Conservation (phyloP, 2,329 filamentous ascomycete species). For the Xylariaceae sp. region DNA sequence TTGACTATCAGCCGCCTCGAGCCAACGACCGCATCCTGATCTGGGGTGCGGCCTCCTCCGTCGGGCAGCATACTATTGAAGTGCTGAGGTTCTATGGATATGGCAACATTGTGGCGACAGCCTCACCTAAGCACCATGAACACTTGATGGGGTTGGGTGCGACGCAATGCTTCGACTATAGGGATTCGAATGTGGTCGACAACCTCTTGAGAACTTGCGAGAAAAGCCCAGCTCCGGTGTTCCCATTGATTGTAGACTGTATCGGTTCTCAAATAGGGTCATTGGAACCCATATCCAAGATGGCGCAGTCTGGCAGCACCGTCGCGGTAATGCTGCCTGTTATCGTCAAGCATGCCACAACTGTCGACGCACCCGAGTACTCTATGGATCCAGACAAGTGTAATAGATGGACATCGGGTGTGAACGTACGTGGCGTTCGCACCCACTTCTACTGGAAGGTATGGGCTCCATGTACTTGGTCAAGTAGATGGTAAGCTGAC, state of each 20-base stretch:
- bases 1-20: constrained; percentile 31
- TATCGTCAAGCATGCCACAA: constrained; percentile 48
- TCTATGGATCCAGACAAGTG: constrained; percentile 45
- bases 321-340: constrained; percentile 59
- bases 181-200: constrained; percentile 30
- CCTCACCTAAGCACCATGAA: constrained; percentile 41
- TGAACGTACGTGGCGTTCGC: constrained; percentile 48
- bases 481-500: not conserved
- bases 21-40: constrained; percentile 39
- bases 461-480: constrained; percentile 17
- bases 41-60: constrained; percentile 50
- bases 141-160: constrained; percentile 41
- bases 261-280: constrained; percentile 47
- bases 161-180: constrained; percentile 43
- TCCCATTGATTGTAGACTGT: constrained; percentile 51
- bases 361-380: constrained; percentile 45
- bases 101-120: constrained; percentile 42
- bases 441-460: constrained; percentile 51
- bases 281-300: constrained; percentile 42
- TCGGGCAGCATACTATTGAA: constrained; percentile 46
- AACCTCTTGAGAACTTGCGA: constrained; percentile 21
- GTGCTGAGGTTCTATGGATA: constrained; percentile 51
- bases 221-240: constrained; percentile 15
- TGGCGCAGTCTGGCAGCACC: constrained; percentile 44
- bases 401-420: constrained; percentile 47